These are phyloP conservation scores for Corylus americana DNA, from an alignment of 306 rosid genomes.

Conservation along the genomic window DNA sequence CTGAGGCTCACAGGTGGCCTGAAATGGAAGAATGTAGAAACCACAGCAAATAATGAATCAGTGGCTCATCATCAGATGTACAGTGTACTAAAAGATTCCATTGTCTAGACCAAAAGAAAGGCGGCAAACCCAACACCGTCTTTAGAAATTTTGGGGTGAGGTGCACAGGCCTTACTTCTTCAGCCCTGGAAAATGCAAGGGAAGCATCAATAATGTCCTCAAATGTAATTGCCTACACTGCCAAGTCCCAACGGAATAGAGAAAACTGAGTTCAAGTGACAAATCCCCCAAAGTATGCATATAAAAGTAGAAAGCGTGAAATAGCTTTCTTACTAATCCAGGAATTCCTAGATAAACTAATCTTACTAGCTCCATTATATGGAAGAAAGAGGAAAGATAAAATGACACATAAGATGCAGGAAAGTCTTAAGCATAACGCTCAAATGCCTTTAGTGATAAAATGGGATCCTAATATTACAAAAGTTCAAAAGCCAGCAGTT, in stretches of 20 bases:
- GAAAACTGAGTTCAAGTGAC: constrained; percentile 30
- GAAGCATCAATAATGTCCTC: constrained; percentile 55
- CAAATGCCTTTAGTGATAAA: constrained; percentile 19
- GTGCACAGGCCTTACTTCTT: constrained; percentile 56
- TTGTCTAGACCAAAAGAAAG: constrained; percentile 44
- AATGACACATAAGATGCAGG: background rate
- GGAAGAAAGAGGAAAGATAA: constrained; percentile 23
- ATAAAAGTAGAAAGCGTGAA: constrained; percentile 33
- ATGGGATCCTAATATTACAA: constrained; percentile 17
- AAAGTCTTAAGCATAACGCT: constrained; percentile 16
- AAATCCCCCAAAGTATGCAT: constrained; percentile 19
- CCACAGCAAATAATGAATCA: constrained; percentile 33
- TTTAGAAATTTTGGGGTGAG: constrained; percentile 59
- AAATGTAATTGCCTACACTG: constrained; percentile 41
- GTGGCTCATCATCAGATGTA: constrained; percentile 42
- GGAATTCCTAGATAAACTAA: constrained; percentile 18
- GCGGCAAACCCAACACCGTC: constrained; percentile 43
- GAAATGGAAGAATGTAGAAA: constrained; percentile 48
- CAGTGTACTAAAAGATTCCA: constrained; percentile 23
- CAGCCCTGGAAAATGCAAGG: constrained; percentile 77
- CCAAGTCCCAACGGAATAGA: constrained; percentile 36
- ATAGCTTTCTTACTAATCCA: constrained; percentile 21
- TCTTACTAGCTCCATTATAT: constrained; percentile 20
- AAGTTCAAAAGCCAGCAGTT: constrained; percentile 25
- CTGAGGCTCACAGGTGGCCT: constrained; percentile 55